Percentiles rank a stretch among this genome's conserved stretches.
Conservation (phyloP, 805 yeast genomes). For the Sugiyamaella americana region DNA sequence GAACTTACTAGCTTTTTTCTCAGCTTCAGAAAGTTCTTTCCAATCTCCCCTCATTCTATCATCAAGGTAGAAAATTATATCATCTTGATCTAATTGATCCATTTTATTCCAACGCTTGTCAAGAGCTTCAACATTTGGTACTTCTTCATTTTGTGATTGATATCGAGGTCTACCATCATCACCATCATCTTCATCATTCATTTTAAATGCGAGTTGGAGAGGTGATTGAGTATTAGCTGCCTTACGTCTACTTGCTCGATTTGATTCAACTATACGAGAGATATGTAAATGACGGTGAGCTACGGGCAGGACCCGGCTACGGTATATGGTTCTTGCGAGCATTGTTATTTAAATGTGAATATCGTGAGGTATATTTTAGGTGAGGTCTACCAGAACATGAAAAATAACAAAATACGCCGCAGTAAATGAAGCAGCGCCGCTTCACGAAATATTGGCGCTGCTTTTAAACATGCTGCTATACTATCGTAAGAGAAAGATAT, state of each 20-base stretch:
- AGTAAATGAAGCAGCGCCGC: too few relatives aligned
- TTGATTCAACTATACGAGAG: not conserved
- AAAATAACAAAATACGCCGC: too few relatives aligned
- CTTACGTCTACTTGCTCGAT: constrained; percentile 1
- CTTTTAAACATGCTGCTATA: too few relatives aligned
- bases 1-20: constrained; percentile 29
- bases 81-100: constrained; percentile 34
- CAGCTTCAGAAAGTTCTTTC: constrained; percentile 28
- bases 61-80: constrained; percentile 32
- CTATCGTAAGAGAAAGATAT: too few relatives aligned
- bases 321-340: too few relatives aligned
- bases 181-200: constrained; percentile 20
- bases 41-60: constrained; percentile 33
- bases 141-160: constrained; percentile 13
- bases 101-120: constrained; percentile 30
- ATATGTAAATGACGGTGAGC: not conserved
- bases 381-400: too few relatives aligned
- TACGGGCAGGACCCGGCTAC: too few relatives aligned
- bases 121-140: constrained; percentile 28
- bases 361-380: too few relatives aligned
- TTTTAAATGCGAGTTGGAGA: constrained; percentile 16
- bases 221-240: constrained; percentile 5
- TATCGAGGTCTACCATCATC: constrained; percentile 11
- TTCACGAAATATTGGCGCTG: too few relatives aligned
- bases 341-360: too few relatives aligned